Evolutionary conservation across 805 yeast genomes (phyloP).

Genomic region (Saccharomyces mikatae): DNA sequence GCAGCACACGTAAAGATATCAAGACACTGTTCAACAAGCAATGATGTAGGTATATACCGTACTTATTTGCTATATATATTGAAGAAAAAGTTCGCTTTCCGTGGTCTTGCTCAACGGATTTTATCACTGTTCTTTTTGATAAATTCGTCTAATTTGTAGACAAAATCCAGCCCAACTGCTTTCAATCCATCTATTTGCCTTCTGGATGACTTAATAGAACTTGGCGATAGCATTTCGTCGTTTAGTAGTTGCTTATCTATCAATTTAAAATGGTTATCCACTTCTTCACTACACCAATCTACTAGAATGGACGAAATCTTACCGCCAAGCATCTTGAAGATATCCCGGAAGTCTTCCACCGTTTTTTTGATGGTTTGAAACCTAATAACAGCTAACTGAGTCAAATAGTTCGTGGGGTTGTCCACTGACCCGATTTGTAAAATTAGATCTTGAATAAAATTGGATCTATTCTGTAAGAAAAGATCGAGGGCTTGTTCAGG

Average conservation of each 20-base stretch:
- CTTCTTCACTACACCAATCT: constrained; percentile 68
- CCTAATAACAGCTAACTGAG: constrained; percentile 54
- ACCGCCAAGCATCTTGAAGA: constrained; percentile 35
- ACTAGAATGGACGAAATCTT: constrained; percentile 50
- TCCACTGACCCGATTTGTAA: constrained; percentile 39
- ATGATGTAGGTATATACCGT: background rate
- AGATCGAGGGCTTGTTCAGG: constrained; percentile 42
- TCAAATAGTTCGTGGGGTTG: constrained; percentile 51
- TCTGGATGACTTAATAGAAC: constrained; percentile 48
- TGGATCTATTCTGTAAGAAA: constrained; percentile 41
- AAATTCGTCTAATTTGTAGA: constrained; percentile 48
- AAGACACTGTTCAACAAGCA: background rate
- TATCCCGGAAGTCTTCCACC: constrained; percentile 42
- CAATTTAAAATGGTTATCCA: constrained; percentile 48
- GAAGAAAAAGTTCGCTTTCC: background rate
- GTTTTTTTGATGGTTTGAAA: constrained; percentile 57
- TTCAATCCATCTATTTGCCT: constrained; percentile 58
- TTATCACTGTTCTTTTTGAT: constrained; percentile 17
- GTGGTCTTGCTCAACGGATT: constrained; percentile 4
- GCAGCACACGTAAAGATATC: background rate
- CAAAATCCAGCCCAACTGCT: constrained; percentile 64
- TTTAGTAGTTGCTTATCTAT: constrained; percentile 64
- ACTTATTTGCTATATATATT: background rate
- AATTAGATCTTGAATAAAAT: constrained; percentile 40
- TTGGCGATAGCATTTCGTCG: constrained; percentile 43